Conservation (phyloP, 1,139 yeast species). For the Suhomyces coccinellae region DNA sequence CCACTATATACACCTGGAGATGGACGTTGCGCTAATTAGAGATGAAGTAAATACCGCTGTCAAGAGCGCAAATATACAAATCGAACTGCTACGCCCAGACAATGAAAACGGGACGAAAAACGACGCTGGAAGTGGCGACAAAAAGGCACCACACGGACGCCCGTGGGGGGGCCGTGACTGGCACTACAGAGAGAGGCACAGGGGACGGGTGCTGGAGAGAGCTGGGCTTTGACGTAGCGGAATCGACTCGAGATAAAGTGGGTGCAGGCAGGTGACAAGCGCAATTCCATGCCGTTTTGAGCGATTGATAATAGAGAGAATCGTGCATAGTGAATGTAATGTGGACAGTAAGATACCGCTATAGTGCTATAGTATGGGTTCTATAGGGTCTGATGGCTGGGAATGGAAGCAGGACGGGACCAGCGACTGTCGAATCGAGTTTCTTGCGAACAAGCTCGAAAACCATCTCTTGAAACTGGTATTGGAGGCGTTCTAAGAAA, state of each 20-base stretch:
- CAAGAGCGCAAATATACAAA: background rate
- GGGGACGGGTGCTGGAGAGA: no score
- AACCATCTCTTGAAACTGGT: no score
- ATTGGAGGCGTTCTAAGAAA: no score
- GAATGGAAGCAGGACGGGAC: no score
- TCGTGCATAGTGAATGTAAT: background rate
- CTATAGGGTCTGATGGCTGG: no score
- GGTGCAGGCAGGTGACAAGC: background rate
- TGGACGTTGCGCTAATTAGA: background rate
- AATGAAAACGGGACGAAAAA: background rate
- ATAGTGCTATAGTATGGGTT: no score
- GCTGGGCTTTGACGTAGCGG: no score
- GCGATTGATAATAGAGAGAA: background rate
- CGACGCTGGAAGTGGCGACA: no score
- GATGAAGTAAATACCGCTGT: background rate
- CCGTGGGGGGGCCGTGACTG: background rate
- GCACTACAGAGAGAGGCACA: background rate
- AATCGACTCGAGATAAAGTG: background rate
- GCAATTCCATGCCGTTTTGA: background rate
- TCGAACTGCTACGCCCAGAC: background rate
- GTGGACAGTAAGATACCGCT: background rate
- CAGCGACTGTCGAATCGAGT: no score
- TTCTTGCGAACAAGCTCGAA: no score
- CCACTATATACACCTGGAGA: no score
- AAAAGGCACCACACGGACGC: no score